Conservation (phyloP, 1,284 basidiomycete species). For the Ceratobasidium papillatum region DNA sequence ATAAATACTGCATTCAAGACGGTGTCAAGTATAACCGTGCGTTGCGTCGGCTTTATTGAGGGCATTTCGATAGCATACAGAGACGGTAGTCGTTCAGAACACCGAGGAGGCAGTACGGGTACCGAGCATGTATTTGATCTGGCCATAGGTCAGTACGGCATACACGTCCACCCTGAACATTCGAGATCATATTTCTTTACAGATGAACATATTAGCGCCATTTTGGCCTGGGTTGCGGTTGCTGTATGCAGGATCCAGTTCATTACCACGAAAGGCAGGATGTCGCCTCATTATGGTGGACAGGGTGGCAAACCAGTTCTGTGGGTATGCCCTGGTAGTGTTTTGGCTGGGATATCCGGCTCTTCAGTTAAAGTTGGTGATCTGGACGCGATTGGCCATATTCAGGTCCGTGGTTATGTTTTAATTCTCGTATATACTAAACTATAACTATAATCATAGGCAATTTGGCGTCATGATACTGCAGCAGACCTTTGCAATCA, state of each 20-base stretch:
- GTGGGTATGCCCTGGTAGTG: neutral
- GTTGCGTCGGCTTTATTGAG: neutral
- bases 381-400: neutral
- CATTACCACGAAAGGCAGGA: neutral
- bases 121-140: neutral
- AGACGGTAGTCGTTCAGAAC: neutral
- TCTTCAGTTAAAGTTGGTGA: neutral
- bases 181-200: neutral
- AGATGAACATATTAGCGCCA: slow-evolving; percentile 3
- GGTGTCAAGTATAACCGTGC: too few relatives aligned
- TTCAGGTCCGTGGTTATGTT: neutral
- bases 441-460: neutral
- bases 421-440: neutral
- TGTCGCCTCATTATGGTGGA: neutral
- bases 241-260: slow-evolving; percentile 1
- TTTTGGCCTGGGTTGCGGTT: neutral
- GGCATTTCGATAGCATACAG: neutral
- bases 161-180: neutral
- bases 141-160: neutral
- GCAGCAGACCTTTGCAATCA: neutral
- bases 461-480: neutral
- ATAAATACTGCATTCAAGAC: too few relatives aligned
- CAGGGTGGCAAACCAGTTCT: neutral
- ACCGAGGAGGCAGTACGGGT: neutral
- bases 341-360: slow-evolving; percentile 6